Evolutionary conservation across 441 rosid genomes (phyloP), one percentile per base, ranked within the genome.

Genomic region (Arabidopsis lyrata): DNA sequence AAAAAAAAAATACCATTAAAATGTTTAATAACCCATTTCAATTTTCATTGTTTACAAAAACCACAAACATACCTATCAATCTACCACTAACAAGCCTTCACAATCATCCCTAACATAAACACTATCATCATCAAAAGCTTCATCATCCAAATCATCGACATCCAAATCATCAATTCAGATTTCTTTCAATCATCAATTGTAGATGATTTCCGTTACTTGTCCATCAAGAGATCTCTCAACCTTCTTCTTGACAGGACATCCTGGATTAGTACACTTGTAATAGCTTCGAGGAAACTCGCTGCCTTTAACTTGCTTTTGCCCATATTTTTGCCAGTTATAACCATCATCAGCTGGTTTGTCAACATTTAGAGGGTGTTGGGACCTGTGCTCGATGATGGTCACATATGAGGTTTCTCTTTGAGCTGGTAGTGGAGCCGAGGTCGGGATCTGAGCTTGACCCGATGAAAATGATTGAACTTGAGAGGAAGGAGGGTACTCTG

Each of bases 261-360:
- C 84, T 7, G 90, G 87, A 77, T 78, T 77, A 0, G 97, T 92
- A 63, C 99, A 95, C 80, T 89, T 95, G 78, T 92, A 95, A 78
- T 95, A 95, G 85, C 99, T 92, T 63, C 97, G 81, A 55, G 96
- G 97, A 75, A 77, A 95, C 68, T 92, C 95, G 47, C 98, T 87
- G 53, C 98, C 97, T 78, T 95, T 92, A n/a, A 92, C 96, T 82
- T 90, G 95, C 77, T 95, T 95, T 82, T 95, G 98, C 42, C 98
- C 97, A 34, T 95, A 95, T 76, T 95, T 95, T 67, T 98, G 82
- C 99, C 97, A 95, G 72, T 95, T 95, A 71, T 86, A 90, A 36
- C 89, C 89, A 80, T 95, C 97, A 76, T 83, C 86, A 29, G 90
- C 83, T 9, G 95, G 92, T 79, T 87, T 88, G 73, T 86, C 93